These are phyloP conservation scores for Calonectria montana DNA, from an alignment of 2,329 filamentous ascomycete genomes.

Conservation along the genomic window DNA sequence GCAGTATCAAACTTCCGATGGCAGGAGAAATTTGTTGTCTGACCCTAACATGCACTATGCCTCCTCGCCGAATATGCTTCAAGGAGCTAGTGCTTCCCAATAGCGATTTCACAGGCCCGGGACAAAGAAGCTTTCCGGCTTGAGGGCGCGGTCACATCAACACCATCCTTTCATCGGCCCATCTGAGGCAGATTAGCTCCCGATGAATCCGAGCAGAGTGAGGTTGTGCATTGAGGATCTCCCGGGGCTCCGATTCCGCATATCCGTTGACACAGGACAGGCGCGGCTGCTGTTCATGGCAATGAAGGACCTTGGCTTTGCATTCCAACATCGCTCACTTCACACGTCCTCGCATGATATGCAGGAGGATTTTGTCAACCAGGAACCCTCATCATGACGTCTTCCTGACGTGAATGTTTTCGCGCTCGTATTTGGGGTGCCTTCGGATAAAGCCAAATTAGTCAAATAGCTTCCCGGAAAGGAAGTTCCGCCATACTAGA, in stretches of 20 bases:
- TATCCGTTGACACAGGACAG: not conserved
- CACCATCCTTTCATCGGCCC: not conserved
- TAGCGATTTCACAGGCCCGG: slow-evolving; percentile 8
- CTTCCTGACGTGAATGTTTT: not conserved
- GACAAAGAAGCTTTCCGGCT: slow-evolving; percentile 12
- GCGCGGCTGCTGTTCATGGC: not conserved
- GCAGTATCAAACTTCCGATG: not conserved
- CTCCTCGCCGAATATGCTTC: not conserved
- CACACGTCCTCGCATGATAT: not conserved
- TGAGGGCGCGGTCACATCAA: slow-evolving; percentile 11
- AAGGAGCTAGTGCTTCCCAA: not conserved
- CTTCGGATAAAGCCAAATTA: not conserved
- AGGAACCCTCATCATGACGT: not conserved
- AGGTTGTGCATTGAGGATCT: not conserved
- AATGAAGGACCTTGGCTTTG: not conserved
- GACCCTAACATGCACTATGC: not conserved
- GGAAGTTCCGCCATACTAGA: not conserved
- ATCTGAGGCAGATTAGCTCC: not conserved
- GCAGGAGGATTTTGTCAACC: not conserved
- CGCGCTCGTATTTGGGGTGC: not conserved
- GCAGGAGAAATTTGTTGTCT: not conserved
- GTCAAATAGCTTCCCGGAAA: not conserved
- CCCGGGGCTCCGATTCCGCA: not conserved
- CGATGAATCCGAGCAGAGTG: not conserved
- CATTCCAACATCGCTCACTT: not conserved